Conservation (phyloP, 2,329 filamentous ascomycete genomes). For the Elsinoe ampelina region DNA sequence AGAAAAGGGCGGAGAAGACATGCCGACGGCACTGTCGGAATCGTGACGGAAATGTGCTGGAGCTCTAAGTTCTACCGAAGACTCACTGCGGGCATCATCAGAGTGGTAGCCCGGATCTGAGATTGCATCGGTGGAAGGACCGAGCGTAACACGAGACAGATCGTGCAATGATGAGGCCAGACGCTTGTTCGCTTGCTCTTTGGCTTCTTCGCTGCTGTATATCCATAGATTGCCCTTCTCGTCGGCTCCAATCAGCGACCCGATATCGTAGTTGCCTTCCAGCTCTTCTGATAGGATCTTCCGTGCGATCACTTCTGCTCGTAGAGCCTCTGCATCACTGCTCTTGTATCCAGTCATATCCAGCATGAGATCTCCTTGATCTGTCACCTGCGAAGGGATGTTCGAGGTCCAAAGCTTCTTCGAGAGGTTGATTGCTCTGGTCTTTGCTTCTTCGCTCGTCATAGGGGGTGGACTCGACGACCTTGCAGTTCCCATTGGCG, state of each 20-base stretch:
- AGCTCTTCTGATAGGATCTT: constrained; percentile 89
- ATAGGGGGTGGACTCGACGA: constrained; percentile 71
- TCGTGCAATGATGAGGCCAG: constrained; percentile 29
- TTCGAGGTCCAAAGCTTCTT: constrained; percentile 82
- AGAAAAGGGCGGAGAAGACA: constrained; percentile 50
- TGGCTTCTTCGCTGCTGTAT: constrained; percentile 94
- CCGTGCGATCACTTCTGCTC: constrained; percentile 85
- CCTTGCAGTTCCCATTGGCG: constrained; percentile 25
- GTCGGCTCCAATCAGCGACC: constrained; percentile 87
- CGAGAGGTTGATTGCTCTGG: constrained; percentile 74
- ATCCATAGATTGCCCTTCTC: constrained; percentile 98
- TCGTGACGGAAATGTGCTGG: constrained; percentile 55
- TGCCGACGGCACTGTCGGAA: constrained; percentile 59
- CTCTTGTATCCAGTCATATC: constrained; percentile 97
- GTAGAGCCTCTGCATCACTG: constrained; percentile 82
- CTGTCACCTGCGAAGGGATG: constrained; percentile 86
- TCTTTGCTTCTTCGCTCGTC: constrained; percentile 63
- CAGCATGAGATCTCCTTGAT: constrained; percentile 88
- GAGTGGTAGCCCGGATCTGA: constrained; percentile 95
- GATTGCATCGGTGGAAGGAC: constrained; percentile 62
- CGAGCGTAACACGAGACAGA: constrained; percentile 38
- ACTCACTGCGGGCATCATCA: constrained; percentile 58
- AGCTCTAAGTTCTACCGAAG: constrained; percentile 26
- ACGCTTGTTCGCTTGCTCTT: constrained; percentile 70
- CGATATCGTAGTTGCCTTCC: constrained; percentile 92